phyloP scores from a whole-genome alignment of 2,329 filamentous ascomycete genomes.

The Shiraia bambusicola region DNA sequence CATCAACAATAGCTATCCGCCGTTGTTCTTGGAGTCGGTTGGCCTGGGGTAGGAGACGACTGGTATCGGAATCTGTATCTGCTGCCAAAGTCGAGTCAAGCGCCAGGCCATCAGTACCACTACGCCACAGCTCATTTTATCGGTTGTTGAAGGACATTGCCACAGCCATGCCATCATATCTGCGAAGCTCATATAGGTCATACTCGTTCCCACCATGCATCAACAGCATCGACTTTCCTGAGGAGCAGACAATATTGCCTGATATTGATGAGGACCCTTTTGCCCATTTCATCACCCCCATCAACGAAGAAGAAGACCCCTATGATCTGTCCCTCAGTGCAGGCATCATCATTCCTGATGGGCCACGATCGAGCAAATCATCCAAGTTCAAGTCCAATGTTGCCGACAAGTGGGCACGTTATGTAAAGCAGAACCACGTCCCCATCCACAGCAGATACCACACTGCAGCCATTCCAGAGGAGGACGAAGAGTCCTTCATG shows the following conservation, averaged over 20 bases:
- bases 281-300: conserved; percentile 46
- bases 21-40: conserved; percentile 30
- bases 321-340: conserved; percentile 43
- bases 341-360: conserved; percentile 40
- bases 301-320: conserved; percentile 46
- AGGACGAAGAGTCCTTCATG: conserved; percentile 43
- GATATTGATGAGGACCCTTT: conserved; percentile 49
- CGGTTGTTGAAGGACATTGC: conserved; percentile 27
- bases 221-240: conserved; percentile 27
- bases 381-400: conserved; percentile 44
- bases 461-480: conserved; percentile 25
- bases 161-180: conserved; percentile 39
- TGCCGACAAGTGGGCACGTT: conserved; percentile 45
- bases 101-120: conserved; percentile 22
- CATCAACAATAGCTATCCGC: conserved; percentile 16
- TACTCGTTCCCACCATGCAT: conserved; percentile 42
- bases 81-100: conserved; percentile 31
- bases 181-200: conserved; percentile 30
- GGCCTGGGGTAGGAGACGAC: conserved; percentile 29
- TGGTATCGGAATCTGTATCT: conserved; percentile 17
- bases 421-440: conserved; percentile 40
- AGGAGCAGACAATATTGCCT: conserved; percentile 24
- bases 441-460: conserved; percentile 39
- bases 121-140: conserved; percentile 23
- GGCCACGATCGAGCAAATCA: conserved; percentile 33